These are phyloP conservation scores for Coix lacrymajobi DNA, from an alignment of 176 grass and related monocot species.

Conservation along the genomic window DNA sequence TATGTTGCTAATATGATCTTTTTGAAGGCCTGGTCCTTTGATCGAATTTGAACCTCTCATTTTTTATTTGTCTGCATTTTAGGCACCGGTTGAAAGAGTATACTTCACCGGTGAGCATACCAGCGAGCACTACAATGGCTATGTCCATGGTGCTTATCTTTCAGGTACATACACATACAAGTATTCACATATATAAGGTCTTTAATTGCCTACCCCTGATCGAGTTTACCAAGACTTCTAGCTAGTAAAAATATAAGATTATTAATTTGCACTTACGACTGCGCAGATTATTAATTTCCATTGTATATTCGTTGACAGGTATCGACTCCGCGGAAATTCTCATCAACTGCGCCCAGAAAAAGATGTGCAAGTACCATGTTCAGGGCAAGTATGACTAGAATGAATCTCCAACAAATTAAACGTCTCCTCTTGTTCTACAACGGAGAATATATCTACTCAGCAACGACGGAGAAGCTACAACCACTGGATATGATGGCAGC, in stretches of 20 bases:
- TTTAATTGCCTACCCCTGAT: neutral
- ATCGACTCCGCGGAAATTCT: constrained; percentile 58
- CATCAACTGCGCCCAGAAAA: constrained; percentile 42
- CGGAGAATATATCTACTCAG: neutral
- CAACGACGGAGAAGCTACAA: too few relatives aligned
- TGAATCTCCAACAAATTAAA: neutral
- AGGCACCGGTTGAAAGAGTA: constrained; percentile 67
- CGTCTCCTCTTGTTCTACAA: neutral
- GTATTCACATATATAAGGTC: neutral
- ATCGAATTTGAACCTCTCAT: too few relatives aligned
- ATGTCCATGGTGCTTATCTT: constrained; percentile 68
- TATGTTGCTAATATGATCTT: neutral
- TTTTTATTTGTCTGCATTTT: neutral
- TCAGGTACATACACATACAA: constrained; percentile 22
- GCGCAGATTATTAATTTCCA: too few relatives aligned
- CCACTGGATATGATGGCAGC: too few relatives aligned
- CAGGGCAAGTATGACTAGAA: constrained; percentile 27
- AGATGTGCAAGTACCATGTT: constrained; percentile 36
- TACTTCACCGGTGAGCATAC: constrained; percentile 83
- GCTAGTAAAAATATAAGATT: neutral
- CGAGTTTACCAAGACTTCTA: neutral
- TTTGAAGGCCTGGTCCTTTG: neutral
- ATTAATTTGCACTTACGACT: neutral
- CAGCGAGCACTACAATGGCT: constrained; percentile 62
- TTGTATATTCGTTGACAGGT: constrained; percentile 1